Evolutionary conservation across 768 basidiomycete species (phyloP), one percentile per base, ranked within the genome.

Genomic region (Amanita polypyramis): DNA sequence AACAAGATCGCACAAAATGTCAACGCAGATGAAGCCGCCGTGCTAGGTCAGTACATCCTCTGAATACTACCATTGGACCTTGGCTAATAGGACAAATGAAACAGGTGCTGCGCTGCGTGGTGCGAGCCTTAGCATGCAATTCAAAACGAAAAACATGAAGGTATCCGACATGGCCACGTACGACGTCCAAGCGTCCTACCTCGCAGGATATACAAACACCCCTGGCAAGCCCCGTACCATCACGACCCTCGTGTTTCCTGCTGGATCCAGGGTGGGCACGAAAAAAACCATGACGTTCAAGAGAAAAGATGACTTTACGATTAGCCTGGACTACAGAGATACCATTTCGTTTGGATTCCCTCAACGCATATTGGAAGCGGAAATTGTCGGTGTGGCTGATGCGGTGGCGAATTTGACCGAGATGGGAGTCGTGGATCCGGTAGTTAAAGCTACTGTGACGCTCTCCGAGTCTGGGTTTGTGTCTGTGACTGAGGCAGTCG

Each of bases 1-100:
- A 77, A 82, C 45, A 90, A 88, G 64, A 85, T 98, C 49, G 90
- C 95, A 4, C 73, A 84, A 59, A 98, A 97, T 55, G 89, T 99
- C 52, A 98, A 99, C 61, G 85, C 95, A 0, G 96, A 98, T 60
- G 96, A 99, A 66, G 89, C 92, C 0, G 88, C 86, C 20, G 95
- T 97, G 15, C 76, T 99, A 37, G 92, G 85, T 73, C 62, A 17
- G 55, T 42, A 37, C 27, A 11, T 32, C 36, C 2, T 12, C 1
- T 27, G 9, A 19, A 20, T 20, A 17, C 9, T 20, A 17, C 32
- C 10, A 42, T 39, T 23, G 29, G 9, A 12, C 17, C n/a, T 46
- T 23, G 21, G 46, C 44, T 56, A 47, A 47, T 21, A 20, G 10
- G 10, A 44, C 43, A 51, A 17, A 35, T 43, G 12, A 25, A 19